phyloP scores from a whole-genome alignment of 176 grass and related monocot genomes.

The Pontederia paniculata region DNA sequence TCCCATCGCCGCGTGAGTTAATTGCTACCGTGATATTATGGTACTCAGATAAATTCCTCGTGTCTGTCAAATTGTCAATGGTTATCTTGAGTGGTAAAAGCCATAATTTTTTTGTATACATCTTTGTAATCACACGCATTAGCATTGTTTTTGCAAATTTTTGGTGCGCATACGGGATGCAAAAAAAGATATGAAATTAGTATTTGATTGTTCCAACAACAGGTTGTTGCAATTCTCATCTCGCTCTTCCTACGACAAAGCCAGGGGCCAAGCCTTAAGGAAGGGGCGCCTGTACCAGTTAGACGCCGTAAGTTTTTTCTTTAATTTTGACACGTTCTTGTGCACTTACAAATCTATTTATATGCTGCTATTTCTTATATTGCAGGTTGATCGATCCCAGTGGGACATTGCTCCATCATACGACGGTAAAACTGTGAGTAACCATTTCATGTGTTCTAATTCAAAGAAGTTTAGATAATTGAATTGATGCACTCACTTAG shows the following conservation, averaged over 20 bases:
- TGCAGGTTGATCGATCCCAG: slow-evolving; percentile 42
- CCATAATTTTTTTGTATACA: too few relatives aligned
- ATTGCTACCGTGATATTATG: slow-evolving; percentile 8
- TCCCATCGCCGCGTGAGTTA: slow-evolving; percentile 42
- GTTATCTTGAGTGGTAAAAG: too few relatives aligned
- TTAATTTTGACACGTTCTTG: background rate
- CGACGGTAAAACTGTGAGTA: slow-evolving; percentile 82
- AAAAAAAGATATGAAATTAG: too few relatives aligned
- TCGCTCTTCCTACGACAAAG: slow-evolving; percentile 33
- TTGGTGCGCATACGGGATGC: too few relatives aligned
- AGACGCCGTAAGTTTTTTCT: slow-evolving; percentile 35
- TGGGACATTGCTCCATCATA: slow-evolving; percentile 57
- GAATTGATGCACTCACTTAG: too few relatives aligned
- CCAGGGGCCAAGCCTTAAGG: slow-evolving; percentile 28
- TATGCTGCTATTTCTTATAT: slow-evolving; percentile 14
- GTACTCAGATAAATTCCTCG: too few relatives aligned
- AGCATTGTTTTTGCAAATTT: too few relatives aligned
- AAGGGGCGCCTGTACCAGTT: slow-evolving; percentile 42
- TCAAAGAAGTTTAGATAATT: too few relatives aligned
- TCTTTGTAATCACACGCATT: too few relatives aligned
- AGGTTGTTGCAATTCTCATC: slow-evolving; percentile 84
- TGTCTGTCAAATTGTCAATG: too few relatives aligned
- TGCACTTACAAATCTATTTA: background rate
- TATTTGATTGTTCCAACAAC: slow-evolving; percentile 8
- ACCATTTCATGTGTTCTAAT: background rate